Evolutionary conservation across 805 yeast species (phyloP).

Genomic region (Clavispora fructus): DNA sequence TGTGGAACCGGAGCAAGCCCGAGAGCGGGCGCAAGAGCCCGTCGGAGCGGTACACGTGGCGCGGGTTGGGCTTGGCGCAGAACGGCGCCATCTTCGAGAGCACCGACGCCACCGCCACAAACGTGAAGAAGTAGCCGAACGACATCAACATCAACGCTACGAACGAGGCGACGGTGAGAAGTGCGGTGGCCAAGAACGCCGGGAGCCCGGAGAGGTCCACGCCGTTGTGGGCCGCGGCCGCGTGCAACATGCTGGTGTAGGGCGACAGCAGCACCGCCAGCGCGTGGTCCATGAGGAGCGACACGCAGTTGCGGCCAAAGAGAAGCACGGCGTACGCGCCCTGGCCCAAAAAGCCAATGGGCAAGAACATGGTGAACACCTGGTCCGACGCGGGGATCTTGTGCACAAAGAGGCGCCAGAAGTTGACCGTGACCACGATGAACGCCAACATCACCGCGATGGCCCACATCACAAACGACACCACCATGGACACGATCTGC

Average conservation of each 20-base stretch:
- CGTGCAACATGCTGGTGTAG: conserved; percentile 8
- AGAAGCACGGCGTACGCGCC: conserved; percentile 66
- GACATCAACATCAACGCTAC: conserved; percentile 41
- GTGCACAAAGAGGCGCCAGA: conserved; percentile 53
- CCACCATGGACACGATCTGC: conserved; percentile 47
- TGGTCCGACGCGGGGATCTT: conserved; percentile 53
- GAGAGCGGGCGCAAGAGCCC: conserved; percentile 5
- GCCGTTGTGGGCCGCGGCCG: conserved; percentile 1
- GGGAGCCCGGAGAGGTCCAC: conserved; percentile 3
- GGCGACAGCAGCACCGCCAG: conserved; percentile 3
- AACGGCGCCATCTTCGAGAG: conserved; percentile 41
- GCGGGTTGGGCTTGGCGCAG: conserved; percentile 22
- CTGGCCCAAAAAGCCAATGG: conserved; percentile 83
- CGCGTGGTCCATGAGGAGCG: conserved; percentile 14
- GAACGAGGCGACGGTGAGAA: conserved; percentile 20
- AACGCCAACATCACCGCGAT: conserved; percentile 62
- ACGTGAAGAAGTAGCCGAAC: conserved; percentile 51
- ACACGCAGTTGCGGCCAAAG: conserved; percentile 41
- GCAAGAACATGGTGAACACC: conserved; percentile 67
- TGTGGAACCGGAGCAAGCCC: conserved; percentile 18
- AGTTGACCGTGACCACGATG: conserved; percentile 49
- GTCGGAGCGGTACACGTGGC: conserved; percentile 15
- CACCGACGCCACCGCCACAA: conserved; percentile 29
- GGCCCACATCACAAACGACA: conserved; percentile 60
- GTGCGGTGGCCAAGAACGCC: conserved; percentile 7